A percentile compares a stretch with the other conserved stretches of the same genome.
Evolutionary conservation across 2,329 filamentous ascomycete genomes (phyloP).

Genomic region (Monilinia vaccinii-corymbosi): DNA sequence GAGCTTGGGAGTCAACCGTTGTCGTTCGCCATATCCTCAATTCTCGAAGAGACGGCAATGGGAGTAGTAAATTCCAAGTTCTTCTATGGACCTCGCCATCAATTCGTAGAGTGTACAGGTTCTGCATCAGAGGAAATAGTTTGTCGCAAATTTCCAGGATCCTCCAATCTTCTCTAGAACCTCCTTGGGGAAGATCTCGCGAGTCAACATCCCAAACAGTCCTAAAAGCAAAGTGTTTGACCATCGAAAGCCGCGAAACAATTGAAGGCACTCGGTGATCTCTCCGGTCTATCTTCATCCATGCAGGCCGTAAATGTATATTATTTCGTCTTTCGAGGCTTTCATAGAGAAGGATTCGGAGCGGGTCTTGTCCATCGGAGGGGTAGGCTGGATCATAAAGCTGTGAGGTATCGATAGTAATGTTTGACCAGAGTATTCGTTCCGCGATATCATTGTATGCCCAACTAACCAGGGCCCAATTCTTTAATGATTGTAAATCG

Average conservation of each 20-base stretch:
- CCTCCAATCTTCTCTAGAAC: conserved; percentile 2
- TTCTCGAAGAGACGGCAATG: conserved; percentile 6
- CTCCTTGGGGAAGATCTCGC: conserved; percentile 1
- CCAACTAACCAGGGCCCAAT: conserved; percentile 7
- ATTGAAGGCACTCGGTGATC: conserved; percentile 6
- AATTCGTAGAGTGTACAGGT: conserved; percentile 1
- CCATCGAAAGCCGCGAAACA: not conserved
- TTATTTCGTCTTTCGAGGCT: not conserved
- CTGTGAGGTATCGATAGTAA: conserved; percentile 9
- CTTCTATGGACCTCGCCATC: conserved; percentile 7
- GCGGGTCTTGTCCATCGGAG: conserved; percentile 1
- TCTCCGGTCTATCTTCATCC: not conserved
- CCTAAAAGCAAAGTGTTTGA: conserved; percentile 7
- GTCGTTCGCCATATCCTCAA: conserved; percentile 10
- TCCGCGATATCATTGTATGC: conserved; percentile 5
- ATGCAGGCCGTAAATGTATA: not conserved
- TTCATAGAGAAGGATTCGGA: conserved; percentile 6
- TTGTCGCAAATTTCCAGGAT: not conserved
- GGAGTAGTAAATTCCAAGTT: conserved; percentile 3
- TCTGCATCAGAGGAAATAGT: conserved; percentile 3
- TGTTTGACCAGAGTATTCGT: conserved; percentile 9
- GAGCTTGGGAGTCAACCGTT: conserved; percentile 4
- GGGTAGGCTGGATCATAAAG: conserved; percentile 7
- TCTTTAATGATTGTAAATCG: conserved; percentile 10
- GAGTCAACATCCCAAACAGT: conserved; percentile 11